phyloP scores from a whole-genome alignment of 2,329 filamentous ascomycete genomes.

The Colletotrichum sp. region DNA sequence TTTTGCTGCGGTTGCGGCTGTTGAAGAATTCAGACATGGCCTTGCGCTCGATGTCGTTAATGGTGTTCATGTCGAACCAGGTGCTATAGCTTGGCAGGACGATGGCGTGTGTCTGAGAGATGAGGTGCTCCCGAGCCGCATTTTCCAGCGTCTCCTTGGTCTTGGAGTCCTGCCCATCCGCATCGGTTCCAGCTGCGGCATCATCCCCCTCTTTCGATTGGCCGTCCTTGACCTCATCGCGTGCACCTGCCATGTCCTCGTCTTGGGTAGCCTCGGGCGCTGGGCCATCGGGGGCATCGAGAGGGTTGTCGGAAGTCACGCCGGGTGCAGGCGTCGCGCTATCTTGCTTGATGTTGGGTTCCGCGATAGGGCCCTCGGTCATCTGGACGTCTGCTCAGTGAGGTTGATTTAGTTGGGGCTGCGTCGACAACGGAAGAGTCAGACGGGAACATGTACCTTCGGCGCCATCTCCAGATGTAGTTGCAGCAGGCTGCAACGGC shows the following conservation, averaged over 20 bases:
- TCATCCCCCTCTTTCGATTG: conserved; percentile 51
- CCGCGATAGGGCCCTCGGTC: conserved; percentile 54
- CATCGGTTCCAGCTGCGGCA: conserved; percentile 47
- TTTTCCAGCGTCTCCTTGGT: conserved; percentile 84
- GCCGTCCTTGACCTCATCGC: conserved; percentile 49
- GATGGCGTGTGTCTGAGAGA: conserved; percentile 93
- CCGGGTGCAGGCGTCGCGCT: conserved; percentile 63
- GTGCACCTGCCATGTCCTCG: conserved; percentile 79
- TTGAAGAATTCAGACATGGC: conserved; percentile 99
- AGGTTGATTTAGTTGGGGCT: neutral
- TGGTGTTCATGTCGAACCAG: conserved; percentile 97
- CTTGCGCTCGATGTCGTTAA: conserved; percentile 92
- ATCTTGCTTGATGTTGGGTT: conserved; percentile 64
- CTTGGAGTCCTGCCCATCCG: conserved; percentile 63
- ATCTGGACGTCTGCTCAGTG: conserved; percentile 65
- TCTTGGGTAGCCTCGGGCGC: conserved; percentile 71
- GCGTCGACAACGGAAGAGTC: neutral
- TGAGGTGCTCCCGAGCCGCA: conserved; percentile 88
- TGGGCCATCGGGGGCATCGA: conserved; percentile 71
- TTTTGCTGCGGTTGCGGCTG: conserved; percentile 97
- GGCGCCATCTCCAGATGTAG: neutral
- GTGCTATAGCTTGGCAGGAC: conserved; percentile 97
- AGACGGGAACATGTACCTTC: conserved; percentile 18
- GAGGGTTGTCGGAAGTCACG: conserved; percentile 63
- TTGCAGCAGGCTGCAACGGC: conserved; percentile 42